Conservation (phyloP, 768 basidiomycete genomes). For the Amanita inopinata region DNA sequence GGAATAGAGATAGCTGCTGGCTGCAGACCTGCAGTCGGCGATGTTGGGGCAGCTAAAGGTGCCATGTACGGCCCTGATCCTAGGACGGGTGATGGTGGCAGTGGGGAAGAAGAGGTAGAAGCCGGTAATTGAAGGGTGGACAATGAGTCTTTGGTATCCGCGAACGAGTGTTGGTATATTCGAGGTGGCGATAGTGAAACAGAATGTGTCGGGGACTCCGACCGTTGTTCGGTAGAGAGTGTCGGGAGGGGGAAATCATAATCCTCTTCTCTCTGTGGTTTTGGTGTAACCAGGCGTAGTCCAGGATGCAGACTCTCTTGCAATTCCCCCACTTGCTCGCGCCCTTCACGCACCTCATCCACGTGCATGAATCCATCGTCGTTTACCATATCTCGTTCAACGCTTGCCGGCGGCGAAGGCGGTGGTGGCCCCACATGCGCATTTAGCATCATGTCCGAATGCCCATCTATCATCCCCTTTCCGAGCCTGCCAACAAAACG, state of each 20-base stretch:
- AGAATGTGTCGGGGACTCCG: background rate
- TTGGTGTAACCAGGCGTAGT: background rate
- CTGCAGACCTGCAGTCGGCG: background rate
- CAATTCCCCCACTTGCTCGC: background rate
- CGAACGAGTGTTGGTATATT: background rate
- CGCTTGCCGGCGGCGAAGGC: conserved; percentile 32
- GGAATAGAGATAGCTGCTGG: conserved; percentile 11
- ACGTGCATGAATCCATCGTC: conserved; percentile 11
- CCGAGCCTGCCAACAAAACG: background rate
- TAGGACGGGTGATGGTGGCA: background rate
- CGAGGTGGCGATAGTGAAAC: too few relatives aligned
- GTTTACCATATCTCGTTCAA: conserved; percentile 18
- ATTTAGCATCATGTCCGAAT: background rate
- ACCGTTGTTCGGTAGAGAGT: background rate
- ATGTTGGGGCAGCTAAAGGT: background rate
- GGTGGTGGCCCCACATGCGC: conserved; percentile 43
- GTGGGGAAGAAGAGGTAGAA: conserved; percentile 5
- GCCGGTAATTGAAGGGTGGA: conserved; percentile 1
- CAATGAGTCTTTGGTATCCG: conserved; percentile 2
- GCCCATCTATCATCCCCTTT: background rate
- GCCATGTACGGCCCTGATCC: too few relatives aligned
- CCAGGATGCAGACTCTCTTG: background rate
- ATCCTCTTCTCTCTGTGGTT: background rate
- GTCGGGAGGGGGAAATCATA: background rate
- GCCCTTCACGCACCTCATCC: background rate